Conservation (phyloP, 2,329 filamentous ascomycete genomes). For the Epichloe uncinata region DNA sequence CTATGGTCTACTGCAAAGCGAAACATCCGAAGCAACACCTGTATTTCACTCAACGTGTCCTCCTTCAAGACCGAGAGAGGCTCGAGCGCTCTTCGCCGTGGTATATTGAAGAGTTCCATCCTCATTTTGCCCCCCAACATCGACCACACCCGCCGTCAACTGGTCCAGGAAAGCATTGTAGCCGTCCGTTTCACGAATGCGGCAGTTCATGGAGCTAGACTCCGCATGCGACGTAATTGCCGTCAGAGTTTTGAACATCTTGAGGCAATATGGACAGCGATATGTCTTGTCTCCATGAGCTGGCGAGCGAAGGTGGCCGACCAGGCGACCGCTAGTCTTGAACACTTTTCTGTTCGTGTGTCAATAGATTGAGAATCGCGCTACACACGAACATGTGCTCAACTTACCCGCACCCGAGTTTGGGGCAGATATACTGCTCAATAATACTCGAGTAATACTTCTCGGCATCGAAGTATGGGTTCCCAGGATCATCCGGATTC, state of each 20-base stretch:
- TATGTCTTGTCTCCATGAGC: conserved; percentile 24
- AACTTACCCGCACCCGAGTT: conserved; percentile 35
- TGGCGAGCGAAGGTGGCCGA: conserved; percentile 30
- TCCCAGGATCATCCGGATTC: conserved; percentile 30
- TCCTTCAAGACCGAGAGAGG: neutral
- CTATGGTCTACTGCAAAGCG: too few relatives aligned
- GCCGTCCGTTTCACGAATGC: conserved; percentile 26
- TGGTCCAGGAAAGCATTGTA: conserved; percentile 22
- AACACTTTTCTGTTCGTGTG: conserved; percentile 26
- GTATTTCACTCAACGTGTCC: too few relatives aligned
- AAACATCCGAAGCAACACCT: too few relatives aligned
- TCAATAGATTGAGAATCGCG: neutral
- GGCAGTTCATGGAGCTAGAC: conserved; percentile 27
- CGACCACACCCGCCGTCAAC: conserved; percentile 19
- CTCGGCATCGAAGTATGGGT: conserved; percentile 31
- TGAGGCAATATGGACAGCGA: conserved; percentile 32
- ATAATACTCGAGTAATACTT: conserved; percentile 31
- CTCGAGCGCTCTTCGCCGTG: conserved; percentile 9
- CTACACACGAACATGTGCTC: neutral
- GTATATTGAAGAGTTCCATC: conserved; percentile 18
- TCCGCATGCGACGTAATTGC: conserved; percentile 37
- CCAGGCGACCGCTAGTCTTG: conserved; percentile 17
- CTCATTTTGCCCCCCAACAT: conserved; percentile 10
- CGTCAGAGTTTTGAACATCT: conserved; percentile 25
- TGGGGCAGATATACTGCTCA: conserved; percentile 39